Base-by-base conservation (phyloP, 345 rosid species). In the Gossypium sturtianum region DNA sequence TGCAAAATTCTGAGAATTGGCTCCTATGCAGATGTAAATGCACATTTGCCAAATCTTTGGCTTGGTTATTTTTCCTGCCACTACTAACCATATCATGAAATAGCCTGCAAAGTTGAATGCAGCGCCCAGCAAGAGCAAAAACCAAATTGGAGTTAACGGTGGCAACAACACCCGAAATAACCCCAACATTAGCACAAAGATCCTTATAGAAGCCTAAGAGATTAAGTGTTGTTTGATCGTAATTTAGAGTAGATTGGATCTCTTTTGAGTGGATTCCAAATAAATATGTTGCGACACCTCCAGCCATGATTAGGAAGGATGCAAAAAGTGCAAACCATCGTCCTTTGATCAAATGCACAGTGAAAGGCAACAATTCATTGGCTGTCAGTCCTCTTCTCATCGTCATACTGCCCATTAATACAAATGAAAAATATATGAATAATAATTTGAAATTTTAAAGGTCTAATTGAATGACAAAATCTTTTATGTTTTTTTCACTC, bases 301-400 rank as follows among this genome's bases (percentile, higher is more conserved):
- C 93, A 10, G 91, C 87, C 98, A 93, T 91, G 77, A 93, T 86
- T 64, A 93, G 80, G 83, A 91, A 93, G 0, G 98, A 87, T 1
- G 97, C 98, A 78, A 90, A 93, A 13, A 91, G 88, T 17, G 91
- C 83, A 80, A 93, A 93, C 98, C 97, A 93, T 81, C 98, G 83
- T 49, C 97, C 95, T 16, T 57, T 71, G 11, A 93, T 6, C 27
- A 89, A 71, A 71, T 89, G 89, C 1, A 81, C 65, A 44, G 84
- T 53, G 76, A 93, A 91, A 64, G 64, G 70, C 54, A 71, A 25
- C 41, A 43, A 17, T 34, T 84, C 90, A 0, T 56, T 71, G 15
- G 59, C 49, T 20, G 45, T 20, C 74, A 59, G 2, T 41, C 68
- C 63, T 67, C 17, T 52, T 1, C 45, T 10, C 13, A 48, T 47